A percentile compares a stretch with the other conserved stretches of the same genome.
These are phyloP conservation scores for Aurifilum marmelostoma DNA, from an alignment of 2,329 filamentous ascomycete species.

Conservation along the genomic window DNA sequence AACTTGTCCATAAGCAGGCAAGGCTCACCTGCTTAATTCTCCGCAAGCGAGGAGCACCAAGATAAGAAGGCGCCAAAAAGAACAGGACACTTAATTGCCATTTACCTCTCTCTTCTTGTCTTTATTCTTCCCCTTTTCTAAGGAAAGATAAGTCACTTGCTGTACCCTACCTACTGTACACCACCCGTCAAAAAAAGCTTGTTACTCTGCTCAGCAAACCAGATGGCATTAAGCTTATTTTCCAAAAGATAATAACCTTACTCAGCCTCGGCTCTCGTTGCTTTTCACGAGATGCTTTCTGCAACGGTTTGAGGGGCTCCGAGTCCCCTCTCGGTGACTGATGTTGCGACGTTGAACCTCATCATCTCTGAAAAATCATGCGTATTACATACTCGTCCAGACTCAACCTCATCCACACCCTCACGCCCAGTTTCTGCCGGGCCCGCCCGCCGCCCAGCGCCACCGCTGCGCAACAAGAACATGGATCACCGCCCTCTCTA, in stretches of 20 bases:
- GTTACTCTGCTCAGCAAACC: neutral
- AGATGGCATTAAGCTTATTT: neutral
- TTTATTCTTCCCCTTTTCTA: neutral
- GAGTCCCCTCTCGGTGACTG: neutral
- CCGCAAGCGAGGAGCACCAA: neutral
- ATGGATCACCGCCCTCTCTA: neutral
- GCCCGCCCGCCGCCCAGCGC: neutral
- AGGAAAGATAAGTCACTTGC: neutral
- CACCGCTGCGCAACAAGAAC: neutral
- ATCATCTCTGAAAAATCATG: neutral
- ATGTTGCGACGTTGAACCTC: neutral
- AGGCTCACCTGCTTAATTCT: neutral
- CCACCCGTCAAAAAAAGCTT: neutral
- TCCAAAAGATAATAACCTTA: neutral
- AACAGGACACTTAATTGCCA: neutral
- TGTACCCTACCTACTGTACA: neutral
- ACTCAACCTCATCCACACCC: neutral
- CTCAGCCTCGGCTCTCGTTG: neutral
- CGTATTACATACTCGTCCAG: no score
- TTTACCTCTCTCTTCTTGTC: neutral
- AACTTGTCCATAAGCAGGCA: neutral
- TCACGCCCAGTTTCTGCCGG: constrained; percentile 5
- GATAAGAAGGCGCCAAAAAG: neutral
- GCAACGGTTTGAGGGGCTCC: neutral
- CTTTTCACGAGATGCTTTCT: neutral